A percentile compares a stretch with the other conserved stretches of the same genome.
Conservation (phyloP, 2,329 filamentous ascomycete species). For the Cryphonectria nitschkei region DNA sequence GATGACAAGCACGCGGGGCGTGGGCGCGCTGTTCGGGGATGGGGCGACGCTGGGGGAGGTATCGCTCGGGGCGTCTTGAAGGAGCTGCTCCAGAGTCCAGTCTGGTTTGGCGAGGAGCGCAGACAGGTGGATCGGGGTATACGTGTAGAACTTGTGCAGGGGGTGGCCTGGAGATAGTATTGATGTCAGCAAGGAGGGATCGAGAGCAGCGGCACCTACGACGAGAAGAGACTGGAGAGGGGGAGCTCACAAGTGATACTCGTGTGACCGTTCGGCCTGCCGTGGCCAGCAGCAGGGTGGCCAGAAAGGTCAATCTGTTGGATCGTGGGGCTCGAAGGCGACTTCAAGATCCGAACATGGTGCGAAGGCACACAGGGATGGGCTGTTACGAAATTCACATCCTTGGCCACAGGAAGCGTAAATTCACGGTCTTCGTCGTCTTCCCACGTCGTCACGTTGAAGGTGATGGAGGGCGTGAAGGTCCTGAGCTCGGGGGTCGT, state of each 20-base stretch:
- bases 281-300: slow-evolving; percentile 40
- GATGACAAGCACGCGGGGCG: slow-evolving; percentile 58
- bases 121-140: slow-evolving; percentile 61
- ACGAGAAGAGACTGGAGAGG: background rate
- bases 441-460: slow-evolving; percentile 47
- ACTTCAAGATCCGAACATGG: slow-evolving; percentile 61
- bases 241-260: slow-evolving; percentile 50
- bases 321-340: slow-evolving; percentile 62
- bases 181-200: background rate
- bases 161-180: slow-evolving; percentile 55
- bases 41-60: slow-evolving; percentile 40
- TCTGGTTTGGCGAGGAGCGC: slow-evolving; percentile 55
- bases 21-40: slow-evolving; percentile 35
- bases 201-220: background rate
- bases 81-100: slow-evolving; percentile 51
- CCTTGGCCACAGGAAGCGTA: slow-evolving; percentile 54
- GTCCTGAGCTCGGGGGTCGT: slow-evolving; percentile 39
- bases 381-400: slow-evolving; percentile 68
- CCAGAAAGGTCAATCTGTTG: slow-evolving; percentile 59
- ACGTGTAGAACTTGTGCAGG: slow-evolving; percentile 65
- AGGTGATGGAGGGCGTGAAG: slow-evolving; percentile 47
- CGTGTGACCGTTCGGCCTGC: slow-evolving; percentile 50
- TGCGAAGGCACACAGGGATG: slow-evolving; percentile 65
- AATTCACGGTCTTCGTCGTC: slow-evolving; percentile 44
- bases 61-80: slow-evolving; percentile 42